Evolutionary conservation across 305 asterid genomes (phyloP).

Genomic region (Fraxinus nigra): DNA sequence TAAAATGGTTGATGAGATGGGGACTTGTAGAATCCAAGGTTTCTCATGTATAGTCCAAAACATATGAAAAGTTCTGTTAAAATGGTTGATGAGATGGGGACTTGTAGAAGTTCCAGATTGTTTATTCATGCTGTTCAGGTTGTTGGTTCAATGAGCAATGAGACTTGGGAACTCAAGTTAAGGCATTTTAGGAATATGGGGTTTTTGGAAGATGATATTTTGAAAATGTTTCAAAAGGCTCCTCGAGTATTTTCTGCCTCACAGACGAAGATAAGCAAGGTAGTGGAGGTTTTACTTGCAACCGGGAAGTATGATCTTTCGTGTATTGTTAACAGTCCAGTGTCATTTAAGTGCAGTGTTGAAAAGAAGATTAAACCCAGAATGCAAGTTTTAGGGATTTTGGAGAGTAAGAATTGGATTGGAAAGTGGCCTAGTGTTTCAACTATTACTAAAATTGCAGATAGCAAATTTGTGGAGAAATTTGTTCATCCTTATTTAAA

Average conservation of each 20-base stretch:
- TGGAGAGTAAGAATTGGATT: slow-evolving; percentile 22
- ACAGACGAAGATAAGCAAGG: slow-evolving; percentile 22
- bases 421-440: slow-evolving; percentile 22
- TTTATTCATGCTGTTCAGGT: slow-evolving; percentile 22
- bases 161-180: slow-evolving; percentile 25
- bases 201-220: slow-evolving; percentile 18
- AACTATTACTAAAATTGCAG: background rate
- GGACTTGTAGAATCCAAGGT: slow-evolving; percentile 27
- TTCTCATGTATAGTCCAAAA: slow-evolving; percentile 21
- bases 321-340: slow-evolving; percentile 13
- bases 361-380: slow-evolving; percentile 34
- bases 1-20: slow-evolving; percentile 22
- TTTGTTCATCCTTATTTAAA: slow-evolving; percentile 21
- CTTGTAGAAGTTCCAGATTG: slow-evolving; percentile 18
- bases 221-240: slow-evolving; percentile 19
- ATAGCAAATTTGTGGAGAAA: slow-evolving; percentile 7
- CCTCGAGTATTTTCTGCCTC: slow-evolving; percentile 33
- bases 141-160: slow-evolving; percentile 12
- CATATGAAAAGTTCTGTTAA: slow-evolving; percentile 19
- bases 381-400: slow-evolving; percentile 19
- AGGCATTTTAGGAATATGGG: slow-evolving; percentile 22
- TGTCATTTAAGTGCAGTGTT: slow-evolving; percentile 21
- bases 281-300: slow-evolving; percentile 20
- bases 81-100: slow-evolving; percentile 24
- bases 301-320: slow-evolving; percentile 22